Percentiles rank a stretch among this genome's conserved stretches.
Evolutionary conservation across 208 protist species (phyloP).

Genomic region (Wallacemonas sp.): DNA sequence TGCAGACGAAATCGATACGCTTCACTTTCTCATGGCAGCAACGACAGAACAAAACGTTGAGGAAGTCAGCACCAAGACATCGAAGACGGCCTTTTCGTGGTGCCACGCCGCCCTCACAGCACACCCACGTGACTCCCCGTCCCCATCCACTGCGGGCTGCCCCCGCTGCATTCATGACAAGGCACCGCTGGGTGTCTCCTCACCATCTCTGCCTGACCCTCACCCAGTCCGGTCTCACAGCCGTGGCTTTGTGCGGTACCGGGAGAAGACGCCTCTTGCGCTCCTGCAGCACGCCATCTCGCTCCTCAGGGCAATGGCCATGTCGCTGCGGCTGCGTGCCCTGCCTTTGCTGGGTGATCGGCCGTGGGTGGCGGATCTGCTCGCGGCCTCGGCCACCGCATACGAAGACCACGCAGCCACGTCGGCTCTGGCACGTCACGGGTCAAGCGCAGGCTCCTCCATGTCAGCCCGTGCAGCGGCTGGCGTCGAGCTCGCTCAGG

Average conservation of each 20-base stretch:
- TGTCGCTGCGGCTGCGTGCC: slow-evolving; percentile 59
- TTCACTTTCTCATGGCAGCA: too few relatives aligned
- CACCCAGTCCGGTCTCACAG: too few relatives aligned
- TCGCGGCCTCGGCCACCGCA: background rate
- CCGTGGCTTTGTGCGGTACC: background rate
- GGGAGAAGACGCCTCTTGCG: background rate
- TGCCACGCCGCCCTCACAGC: background rate
- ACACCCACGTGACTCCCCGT: background rate
- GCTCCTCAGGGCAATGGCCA: slow-evolving; percentile 53
- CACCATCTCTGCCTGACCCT: too few relatives aligned
- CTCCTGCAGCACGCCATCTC: slow-evolving; percentile 38
- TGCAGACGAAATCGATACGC: too few relatives aligned
- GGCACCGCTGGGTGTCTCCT: background rate
- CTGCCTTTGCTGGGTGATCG: slow-evolving; percentile 3
- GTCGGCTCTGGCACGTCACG: too few relatives aligned
- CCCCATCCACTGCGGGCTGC: background rate
- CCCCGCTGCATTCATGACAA: background rate
- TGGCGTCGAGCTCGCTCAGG: background rate
- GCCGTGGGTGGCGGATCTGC: slow-evolving; percentile 9
- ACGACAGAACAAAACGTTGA: too few relatives aligned
- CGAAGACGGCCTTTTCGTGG: too few relatives aligned
- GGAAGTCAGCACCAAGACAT: too few relatives aligned
- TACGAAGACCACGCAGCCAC: too few relatives aligned
- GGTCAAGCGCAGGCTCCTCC: too few relatives aligned
- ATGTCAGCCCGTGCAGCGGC: background rate